Percentiles rank a stretch among this genome's conserved stretches.
These are phyloP conservation scores for Vaccinium macrocarpon DNA, from an alignment of 148 eudicot genomes.

Conservation along the genomic window DNA sequence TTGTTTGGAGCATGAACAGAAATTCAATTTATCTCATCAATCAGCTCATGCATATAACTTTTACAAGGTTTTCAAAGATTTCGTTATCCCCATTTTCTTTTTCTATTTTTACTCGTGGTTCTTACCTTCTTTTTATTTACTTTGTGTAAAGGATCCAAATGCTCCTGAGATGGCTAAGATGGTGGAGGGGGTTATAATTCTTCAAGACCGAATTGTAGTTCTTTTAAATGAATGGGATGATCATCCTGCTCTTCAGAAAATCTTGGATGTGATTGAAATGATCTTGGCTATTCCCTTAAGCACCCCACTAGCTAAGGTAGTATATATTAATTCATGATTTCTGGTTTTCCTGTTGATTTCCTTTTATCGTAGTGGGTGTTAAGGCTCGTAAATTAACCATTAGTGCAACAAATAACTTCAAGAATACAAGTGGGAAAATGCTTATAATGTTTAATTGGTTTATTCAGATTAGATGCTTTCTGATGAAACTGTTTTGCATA, in stretches of 20 bases:
- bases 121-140: slow-evolving; percentile 10
- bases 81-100: background rate
- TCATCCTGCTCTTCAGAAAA: slow-evolving; percentile 74
- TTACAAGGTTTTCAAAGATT: slow-evolving; percentile 58
- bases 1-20: slow-evolving; percentile 72
- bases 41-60: slow-evolving; percentile 49
- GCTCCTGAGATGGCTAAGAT: slow-evolving; percentile 65
- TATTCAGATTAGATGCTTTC: background rate
- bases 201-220: slow-evolving; percentile 43
- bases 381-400: background rate
- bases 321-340: slow-evolving; percentile 13
- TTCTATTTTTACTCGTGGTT: background rate
- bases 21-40: slow-evolving; percentile 34
- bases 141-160: slow-evolving; percentile 63
- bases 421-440: background rate
- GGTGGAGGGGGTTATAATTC: slow-evolving; percentile 58
- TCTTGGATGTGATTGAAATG: slow-evolving; percentile 70
- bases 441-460: background rate
- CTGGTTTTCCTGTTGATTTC: background rate
- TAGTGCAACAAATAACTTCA: background rate
- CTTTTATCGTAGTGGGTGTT: background rate
- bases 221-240: slow-evolving; percentile 68
- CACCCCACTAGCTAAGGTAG: slow-evolving; percentile 89
- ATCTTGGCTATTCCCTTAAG: slow-evolving; percentile 71
- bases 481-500: background rate